Conservation (phyloP, 768 basidiomycete species). For the Rhizopogon sp. region DNA sequence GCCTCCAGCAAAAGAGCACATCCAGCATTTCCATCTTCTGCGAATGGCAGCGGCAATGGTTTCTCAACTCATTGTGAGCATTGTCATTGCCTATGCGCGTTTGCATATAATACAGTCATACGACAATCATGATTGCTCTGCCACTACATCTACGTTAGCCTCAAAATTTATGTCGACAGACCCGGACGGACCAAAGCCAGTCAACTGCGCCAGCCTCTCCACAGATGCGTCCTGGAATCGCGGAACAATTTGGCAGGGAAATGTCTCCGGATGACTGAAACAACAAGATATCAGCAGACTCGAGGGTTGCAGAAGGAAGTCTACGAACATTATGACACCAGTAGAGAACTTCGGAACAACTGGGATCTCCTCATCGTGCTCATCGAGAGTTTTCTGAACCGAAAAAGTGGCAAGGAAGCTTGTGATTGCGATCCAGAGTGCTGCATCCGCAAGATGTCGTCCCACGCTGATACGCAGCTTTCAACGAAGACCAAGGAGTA, state of each 20-base stretch:
- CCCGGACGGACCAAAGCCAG: no score
- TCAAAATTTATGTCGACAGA: no score
- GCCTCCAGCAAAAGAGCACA: no score
- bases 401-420: constrained; percentile 14
- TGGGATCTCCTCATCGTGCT: constrained; percentile 1
- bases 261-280: constrained; percentile 9
- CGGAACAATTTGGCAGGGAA: constrained; percentile 11
- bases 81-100: no score
- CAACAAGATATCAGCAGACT: neutral
- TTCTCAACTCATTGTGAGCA: no score
- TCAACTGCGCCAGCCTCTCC: no score
- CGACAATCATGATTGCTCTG: no score
- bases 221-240: constrained; percentile 1
- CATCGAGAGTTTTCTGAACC: constrained; percentile 9
- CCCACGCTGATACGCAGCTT: neutral
- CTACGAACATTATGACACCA: constrained; percentile 2
- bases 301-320: neutral
- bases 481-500: no score
- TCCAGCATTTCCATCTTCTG: no score
- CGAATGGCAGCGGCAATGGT: no score
- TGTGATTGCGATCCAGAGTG: neutral
- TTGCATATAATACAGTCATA: no score
- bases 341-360: constrained; percentile 4
- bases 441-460: neutral
- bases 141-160: no score